Conservation (phyloP, 2,329 filamentous ascomycete genomes). For the Trichoderma sp. region DNA sequence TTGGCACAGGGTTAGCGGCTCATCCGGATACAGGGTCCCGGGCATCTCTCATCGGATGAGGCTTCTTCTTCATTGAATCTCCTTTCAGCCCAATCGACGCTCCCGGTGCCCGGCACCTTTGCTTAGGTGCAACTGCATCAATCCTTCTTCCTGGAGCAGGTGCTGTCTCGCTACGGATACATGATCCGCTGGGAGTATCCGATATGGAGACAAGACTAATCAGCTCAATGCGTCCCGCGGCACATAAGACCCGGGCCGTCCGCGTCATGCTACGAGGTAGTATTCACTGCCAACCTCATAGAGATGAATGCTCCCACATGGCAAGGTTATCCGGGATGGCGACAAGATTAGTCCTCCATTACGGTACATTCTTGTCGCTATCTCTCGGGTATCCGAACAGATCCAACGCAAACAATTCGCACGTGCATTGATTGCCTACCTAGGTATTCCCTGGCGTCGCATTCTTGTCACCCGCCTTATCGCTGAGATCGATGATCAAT, state of each 20-base stretch:
- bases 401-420: background rate
- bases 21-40: constrained; percentile 24
- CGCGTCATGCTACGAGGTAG: background rate
- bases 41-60: background rate
- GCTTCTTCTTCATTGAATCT: background rate
- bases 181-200: background rate
- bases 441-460: background rate
- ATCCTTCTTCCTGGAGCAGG: too few relatives aligned
- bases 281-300: too few relatives aligned
- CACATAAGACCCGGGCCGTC: constrained; percentile 6
- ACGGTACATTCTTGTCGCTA: constrained; percentile 12
- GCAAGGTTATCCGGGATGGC: constrained; percentile 1
- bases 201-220: background rate
- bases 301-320: background rate
- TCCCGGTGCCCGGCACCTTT: background rate
- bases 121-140: background rate
- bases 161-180: background rate
- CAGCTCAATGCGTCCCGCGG: background rate
- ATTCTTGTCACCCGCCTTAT: constrained; percentile 8
- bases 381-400: background rate
- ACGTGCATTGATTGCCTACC: background rate
- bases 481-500: constrained; percentile 16
- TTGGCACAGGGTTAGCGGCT: constrained; percentile 12
- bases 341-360: background rate
- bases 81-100: constrained; percentile 1